These are phyloP conservation scores for Sordariomycetes sp. DNA, from an alignment of 2,329 filamentous ascomycete species.

Conservation along the genomic window DNA sequence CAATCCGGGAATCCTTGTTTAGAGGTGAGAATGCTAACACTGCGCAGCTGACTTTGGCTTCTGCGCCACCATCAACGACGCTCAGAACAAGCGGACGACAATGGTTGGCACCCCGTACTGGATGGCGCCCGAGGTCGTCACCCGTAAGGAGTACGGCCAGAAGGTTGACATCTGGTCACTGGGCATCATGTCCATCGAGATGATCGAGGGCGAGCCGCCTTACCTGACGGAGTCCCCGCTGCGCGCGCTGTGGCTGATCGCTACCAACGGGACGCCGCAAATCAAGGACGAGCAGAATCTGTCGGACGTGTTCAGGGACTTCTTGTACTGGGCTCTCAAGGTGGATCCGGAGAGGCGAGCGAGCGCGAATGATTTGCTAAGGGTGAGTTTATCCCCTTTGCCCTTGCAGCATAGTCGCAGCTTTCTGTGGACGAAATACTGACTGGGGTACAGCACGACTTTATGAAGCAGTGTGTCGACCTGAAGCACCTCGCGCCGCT, in stretches of 20 bases:
- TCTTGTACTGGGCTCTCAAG: constrained; percentile 83
- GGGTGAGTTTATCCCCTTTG: constrained; percentile 47
- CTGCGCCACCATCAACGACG: constrained; percentile 95
- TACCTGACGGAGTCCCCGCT: constrained; percentile 93
- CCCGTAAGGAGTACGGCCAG: constrained; percentile 90
- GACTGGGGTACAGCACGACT: constrained; percentile 48
- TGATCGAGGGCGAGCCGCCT: constrained; percentile 97
- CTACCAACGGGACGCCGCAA: constrained; percentile 85
- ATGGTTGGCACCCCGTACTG: constrained; percentile 99
- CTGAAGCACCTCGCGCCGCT: constrained; percentile 70
- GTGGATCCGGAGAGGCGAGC: constrained; percentile 96
- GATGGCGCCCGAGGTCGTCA: constrained; percentile 99
- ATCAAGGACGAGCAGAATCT: constrained; percentile 89
- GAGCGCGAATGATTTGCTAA: constrained; percentile 83
- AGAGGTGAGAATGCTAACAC: neutral
- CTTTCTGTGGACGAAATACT: constrained; percentile 6
- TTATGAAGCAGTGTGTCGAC: constrained; percentile 66
- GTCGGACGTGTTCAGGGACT: constrained; percentile 75
- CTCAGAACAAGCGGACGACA: constrained; percentile 91
- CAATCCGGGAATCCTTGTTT: neutral
- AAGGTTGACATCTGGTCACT: constrained; percentile 99
- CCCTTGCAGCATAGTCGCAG: constrained; percentile 13
- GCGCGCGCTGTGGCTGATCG: constrained; percentile 87
- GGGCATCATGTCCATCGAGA: constrained; percentile 99
- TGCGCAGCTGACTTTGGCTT: constrained; percentile 85